Evolutionary conservation across 108 stramenopile genomes (phyloP).

Genomic region (Cylindrotheca fusiformis): DNA sequence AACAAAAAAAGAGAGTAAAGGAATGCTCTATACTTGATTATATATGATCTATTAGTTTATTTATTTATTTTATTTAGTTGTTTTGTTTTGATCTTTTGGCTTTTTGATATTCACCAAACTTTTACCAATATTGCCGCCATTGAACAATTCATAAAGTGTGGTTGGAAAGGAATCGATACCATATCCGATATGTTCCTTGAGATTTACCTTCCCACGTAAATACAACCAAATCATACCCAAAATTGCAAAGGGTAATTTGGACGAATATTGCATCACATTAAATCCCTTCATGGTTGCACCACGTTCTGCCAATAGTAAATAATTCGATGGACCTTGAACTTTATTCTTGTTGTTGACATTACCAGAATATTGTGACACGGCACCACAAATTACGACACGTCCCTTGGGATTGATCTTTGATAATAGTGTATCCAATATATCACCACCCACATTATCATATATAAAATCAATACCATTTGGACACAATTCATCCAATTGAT

Average conservation of each 20-base stretch:
- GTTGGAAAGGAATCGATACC: conserved; percentile 31
- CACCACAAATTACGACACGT: conserved; percentile 52
- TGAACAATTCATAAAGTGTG: conserved; percentile 35
- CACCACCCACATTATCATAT: conserved; percentile 52
- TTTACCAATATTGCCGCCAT: conserved; percentile 34
- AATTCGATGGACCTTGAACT: conserved; percentile 35
- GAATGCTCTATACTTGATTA: too few relatives aligned
- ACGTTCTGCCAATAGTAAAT: conserved; percentile 40
- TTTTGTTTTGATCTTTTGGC: too few relatives aligned
- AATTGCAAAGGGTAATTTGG: conserved; percentile 10
- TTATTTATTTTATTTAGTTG: too few relatives aligned
- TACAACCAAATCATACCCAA: conserved; percentile 15
- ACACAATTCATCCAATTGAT: conserved; percentile 30
- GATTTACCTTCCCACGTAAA: conserved; percentile 19
- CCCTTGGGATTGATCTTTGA: conserved; percentile 22
- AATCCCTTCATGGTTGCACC: conserved; percentile 42
- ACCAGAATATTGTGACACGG: conserved; percentile 42
- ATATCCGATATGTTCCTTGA: conserved; percentile 26
- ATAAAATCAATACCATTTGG: conserved; percentile 51
- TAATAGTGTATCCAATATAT: conserved; percentile 27
- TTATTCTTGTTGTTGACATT: conserved; percentile 15
- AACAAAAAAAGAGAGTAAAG: too few relatives aligned
- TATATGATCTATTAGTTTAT: too few relatives aligned
- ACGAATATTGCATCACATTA: conserved; percentile 38
- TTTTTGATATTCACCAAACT: conserved; percentile 30